phyloP scores from a whole-genome alignment of 768 basidiomycete species.

The Suillus hirtellus region DNA sequence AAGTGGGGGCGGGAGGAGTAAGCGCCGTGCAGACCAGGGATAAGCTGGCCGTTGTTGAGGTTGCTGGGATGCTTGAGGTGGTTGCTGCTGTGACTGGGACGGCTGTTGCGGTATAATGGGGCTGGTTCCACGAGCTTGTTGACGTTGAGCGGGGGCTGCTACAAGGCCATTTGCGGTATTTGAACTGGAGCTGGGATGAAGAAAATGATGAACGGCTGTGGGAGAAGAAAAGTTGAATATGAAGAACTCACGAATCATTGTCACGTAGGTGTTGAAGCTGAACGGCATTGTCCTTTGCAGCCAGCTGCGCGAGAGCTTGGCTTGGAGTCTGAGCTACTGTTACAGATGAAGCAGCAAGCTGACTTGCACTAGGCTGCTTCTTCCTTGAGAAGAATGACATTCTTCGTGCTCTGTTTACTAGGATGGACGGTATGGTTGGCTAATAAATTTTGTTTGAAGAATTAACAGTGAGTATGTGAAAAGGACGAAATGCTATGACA shows the following conservation, averaged over 20 bases:
- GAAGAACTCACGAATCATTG: constrained; percentile 39
- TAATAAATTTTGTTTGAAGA: constrained; percentile 12
- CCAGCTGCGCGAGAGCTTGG: constrained; percentile 65
- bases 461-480: constrained; percentile 9
- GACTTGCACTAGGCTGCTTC: constrained; percentile 63
- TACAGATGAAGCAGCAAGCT: constrained; percentile 46
- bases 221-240: constrained; percentile 9
- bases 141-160: constrained; percentile 31
- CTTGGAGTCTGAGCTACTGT: constrained; percentile 63
- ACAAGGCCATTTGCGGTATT: constrained; percentile 23
- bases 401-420: constrained; percentile 62
- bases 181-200: constrained; percentile 17
- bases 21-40: constrained; percentile 81
- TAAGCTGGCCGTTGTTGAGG: constrained; percentile 60
- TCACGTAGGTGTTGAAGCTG: constrained; percentile 22
- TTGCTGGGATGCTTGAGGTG: constrained; percentile 32
- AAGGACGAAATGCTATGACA: neutral
- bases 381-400: constrained; percentile 95
- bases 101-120: constrained; percentile 32
- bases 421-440: constrained; percentile 69
- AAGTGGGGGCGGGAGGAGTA: constrained; percentile 67
- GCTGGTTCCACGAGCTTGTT: constrained; percentile 36
- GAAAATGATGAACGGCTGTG: neutral
- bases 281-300: constrained; percentile 31
- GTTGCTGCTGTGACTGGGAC: constrained; percentile 25